Evolutionary conservation across 306 rosid species (phyloP).

Genomic region (Cercis canadensis): DNA sequence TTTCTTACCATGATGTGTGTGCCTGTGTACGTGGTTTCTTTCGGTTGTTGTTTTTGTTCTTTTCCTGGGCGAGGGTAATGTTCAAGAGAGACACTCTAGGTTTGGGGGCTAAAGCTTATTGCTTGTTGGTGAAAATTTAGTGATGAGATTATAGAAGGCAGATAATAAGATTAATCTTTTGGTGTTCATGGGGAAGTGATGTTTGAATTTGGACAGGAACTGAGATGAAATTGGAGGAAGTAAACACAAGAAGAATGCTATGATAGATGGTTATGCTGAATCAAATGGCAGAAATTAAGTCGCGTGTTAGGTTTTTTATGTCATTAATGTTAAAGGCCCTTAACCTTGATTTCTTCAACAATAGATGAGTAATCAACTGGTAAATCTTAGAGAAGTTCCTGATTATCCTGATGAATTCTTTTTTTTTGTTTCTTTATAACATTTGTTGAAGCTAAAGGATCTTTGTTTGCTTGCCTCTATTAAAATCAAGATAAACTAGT

Average conservation of each 20-base stretch:
- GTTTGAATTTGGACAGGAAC: neutral
- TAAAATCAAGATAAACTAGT: no score
- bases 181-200: neutral
- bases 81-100: no score
- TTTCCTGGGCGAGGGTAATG: no score
- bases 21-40: no score
- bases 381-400: conserved; percentile 9
- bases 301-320: neutral
- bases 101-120: neutral
- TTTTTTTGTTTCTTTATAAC: neutral
- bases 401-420: conserved; percentile 14
- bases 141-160: neutral
- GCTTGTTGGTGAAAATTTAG: neutral
- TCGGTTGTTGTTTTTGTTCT: no score
- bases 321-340: neutral
- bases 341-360: neutral
- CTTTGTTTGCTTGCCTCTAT: no score
- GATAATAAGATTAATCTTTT: neutral
- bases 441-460: no score
- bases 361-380: conserved; percentile 17
- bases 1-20: neutral
- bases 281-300: neutral
- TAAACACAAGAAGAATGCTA: neutral
- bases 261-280: neutral
- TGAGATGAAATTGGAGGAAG: neutral